phyloP scores from a whole-genome alignment of 2,329 filamentous ascomycete genomes.

The Niveomyces coronatus region DNA sequence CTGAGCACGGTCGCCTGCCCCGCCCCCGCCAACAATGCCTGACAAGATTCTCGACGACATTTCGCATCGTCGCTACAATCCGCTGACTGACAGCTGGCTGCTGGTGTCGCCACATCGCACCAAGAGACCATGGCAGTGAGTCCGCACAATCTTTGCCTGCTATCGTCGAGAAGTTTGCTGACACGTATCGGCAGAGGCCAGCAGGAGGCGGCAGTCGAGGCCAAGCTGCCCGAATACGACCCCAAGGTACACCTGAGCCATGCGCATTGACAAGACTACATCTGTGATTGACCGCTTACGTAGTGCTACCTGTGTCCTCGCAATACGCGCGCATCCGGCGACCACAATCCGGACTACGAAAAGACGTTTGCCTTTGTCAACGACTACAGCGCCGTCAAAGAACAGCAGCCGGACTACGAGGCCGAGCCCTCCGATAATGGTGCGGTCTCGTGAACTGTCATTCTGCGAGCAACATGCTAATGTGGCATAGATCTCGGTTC shows the following conservation, averaged over 20 bases:
- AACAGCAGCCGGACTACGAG: constrained; percentile 73
- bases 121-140: constrained; percentile 96
- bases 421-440: constrained; percentile 29
- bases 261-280: background rate
- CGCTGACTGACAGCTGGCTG: constrained; percentile 80
- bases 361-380: constrained; percentile 93
- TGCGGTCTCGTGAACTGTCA: constrained; percentile 5
- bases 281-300: constrained; percentile 8
- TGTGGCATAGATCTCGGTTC: constrained; percentile 56
- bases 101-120: constrained; percentile 93
- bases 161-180: background rate
- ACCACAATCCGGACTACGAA: constrained; percentile 75
- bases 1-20: constrained; percentile 3
- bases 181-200: constrained; percentile 48
- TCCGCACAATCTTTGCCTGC: constrained; percentile 12
- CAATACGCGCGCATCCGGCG: constrained; percentile 80
- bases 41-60: constrained; percentile 85
- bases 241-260: constrained; percentile 42
- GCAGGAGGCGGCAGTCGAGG: constrained; percentile 61
- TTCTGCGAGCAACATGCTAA: background rate
- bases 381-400: constrained; percentile 94
- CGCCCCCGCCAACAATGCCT: constrained; percentile 44
- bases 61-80: constrained; percentile 89
- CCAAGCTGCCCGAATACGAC: constrained; percentile 69
- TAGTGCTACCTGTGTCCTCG: constrained; percentile 92